phyloP scores from a whole-genome alignment of 345 rosid genomes.

The Citrus trifoliata region DNA sequence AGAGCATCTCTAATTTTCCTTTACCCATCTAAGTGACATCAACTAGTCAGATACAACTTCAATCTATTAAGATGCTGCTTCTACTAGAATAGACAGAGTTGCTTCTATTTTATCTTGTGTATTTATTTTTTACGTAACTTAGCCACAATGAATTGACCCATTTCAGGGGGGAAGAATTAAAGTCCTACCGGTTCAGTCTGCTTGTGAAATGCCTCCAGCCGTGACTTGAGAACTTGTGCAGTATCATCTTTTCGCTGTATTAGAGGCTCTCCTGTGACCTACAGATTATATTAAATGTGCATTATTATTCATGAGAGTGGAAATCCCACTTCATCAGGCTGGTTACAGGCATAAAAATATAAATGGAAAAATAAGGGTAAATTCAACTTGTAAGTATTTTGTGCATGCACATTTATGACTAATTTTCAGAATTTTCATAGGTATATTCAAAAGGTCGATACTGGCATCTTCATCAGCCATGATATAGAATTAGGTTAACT shows the following conservation, averaged over 20 bases:
- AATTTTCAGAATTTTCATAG: not conserved
- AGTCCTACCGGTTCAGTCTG: constrained; percentile 75
- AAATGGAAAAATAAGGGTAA: not conserved
- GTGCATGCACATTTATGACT: not conserved
- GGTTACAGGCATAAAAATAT: not conserved
- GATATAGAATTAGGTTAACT: not conserved
- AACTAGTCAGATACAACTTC: not conserved
- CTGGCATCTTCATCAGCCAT: not conserved
- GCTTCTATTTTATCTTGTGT: not conserved
- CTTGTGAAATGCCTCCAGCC: constrained; percentile 77
- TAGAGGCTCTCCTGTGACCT: constrained; percentile 84
- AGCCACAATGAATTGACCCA: not conserved
- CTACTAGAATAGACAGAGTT: not conserved
- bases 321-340: not conserved
- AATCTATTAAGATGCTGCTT: not conserved
- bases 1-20: not conserved
- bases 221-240: constrained; percentile 70
- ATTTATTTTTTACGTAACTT: not conserved
- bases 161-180: not conserved
- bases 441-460: no score
- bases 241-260: constrained; percentile 91
- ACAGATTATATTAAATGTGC: constrained; percentile 2
- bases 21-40: not conserved
- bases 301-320: not conserved
- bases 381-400: not conserved